phyloP scores from a whole-genome alignment of 139 green algal genomes.

The Tetraselmis chui region DNA sequence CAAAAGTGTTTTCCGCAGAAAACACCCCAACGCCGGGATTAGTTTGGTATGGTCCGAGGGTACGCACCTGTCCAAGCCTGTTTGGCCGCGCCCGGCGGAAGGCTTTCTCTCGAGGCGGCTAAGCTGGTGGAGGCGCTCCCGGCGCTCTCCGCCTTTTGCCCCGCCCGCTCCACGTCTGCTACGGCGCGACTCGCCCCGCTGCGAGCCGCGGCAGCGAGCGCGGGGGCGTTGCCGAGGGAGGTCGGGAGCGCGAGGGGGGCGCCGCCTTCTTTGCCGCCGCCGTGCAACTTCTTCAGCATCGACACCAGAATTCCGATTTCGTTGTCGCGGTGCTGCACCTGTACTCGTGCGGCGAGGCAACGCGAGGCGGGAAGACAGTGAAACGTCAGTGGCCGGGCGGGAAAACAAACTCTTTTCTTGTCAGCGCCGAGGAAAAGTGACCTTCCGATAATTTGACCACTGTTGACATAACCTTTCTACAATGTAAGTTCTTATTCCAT shows the following conservation, averaged over 20 bases:
- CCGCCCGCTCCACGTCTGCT: not conserved
- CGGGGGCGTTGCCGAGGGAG: not conserved
- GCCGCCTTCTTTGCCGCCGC: not conserved
- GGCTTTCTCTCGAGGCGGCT: not conserved
- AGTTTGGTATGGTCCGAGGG: too few relatives aligned
- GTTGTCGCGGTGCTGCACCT: slow-evolving; percentile 74
- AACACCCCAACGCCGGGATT: too few relatives aligned
- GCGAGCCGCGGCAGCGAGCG: not conserved
- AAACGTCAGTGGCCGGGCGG: too few relatives aligned
- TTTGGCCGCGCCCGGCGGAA: not conserved
- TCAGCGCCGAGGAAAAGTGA: too few relatives aligned
- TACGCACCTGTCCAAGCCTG: not conserved
- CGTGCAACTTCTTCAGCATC: slow-evolving; percentile 53
- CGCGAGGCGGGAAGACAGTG: too few relatives aligned
- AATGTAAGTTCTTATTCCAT: too few relatives aligned
- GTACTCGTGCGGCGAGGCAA: too few relatives aligned
- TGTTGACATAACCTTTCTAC: too few relatives aligned
- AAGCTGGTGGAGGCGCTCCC: not conserved
- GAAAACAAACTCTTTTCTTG: too few relatives aligned
- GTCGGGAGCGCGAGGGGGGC: not conserved
- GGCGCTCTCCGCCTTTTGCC: not conserved
- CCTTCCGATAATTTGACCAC: too few relatives aligned
- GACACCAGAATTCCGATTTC: slow-evolving; percentile 77
- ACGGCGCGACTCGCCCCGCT: not conserved
- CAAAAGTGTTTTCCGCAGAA: too few relatives aligned